Conservation (phyloP, 129 eudicot genomes). For the Mikania micrantha region DNA sequence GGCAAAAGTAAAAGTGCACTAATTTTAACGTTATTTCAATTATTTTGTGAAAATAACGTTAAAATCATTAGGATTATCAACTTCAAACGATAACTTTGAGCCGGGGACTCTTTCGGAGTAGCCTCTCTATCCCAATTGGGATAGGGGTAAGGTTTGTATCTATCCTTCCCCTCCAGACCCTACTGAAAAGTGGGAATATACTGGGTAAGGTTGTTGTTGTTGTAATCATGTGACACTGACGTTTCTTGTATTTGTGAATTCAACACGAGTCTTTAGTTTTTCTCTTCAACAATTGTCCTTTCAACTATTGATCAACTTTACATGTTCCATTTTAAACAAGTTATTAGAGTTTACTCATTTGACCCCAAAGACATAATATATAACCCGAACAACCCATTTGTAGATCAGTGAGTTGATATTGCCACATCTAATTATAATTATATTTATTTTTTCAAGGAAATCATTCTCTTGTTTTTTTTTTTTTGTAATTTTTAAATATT, state of each 20-base stretch:
- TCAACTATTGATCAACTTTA: neutral
- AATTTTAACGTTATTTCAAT: too few species aligned
- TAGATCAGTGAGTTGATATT: neutral
- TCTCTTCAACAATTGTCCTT: neutral
- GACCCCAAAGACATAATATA: neutral
- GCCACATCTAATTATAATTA: neutral
- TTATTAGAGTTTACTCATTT: neutral
- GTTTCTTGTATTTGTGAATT: neutral
- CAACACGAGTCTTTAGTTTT: neutral
- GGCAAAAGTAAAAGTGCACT: too few species aligned
- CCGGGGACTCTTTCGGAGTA: too few species aligned
- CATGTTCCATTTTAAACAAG: neutral
- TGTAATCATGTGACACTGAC: too few species aligned
- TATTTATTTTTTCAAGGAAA: neutral
- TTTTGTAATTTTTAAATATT: conserved; percentile 1
- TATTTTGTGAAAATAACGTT: too few species aligned
- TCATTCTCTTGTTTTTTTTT: neutral
- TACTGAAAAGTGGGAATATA: too few species aligned
- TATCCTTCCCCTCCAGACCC: too few species aligned
- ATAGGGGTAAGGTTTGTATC: too few species aligned
- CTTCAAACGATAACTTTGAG: too few species aligned
- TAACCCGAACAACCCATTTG: neutral
- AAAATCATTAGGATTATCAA: too few species aligned
- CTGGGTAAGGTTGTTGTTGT: too few species aligned
- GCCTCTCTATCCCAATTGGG: too few species aligned